These are phyloP conservation scores for Gentiana straminea DNA, from an alignment of 257 asterid species.

Conservation along the genomic window DNA sequence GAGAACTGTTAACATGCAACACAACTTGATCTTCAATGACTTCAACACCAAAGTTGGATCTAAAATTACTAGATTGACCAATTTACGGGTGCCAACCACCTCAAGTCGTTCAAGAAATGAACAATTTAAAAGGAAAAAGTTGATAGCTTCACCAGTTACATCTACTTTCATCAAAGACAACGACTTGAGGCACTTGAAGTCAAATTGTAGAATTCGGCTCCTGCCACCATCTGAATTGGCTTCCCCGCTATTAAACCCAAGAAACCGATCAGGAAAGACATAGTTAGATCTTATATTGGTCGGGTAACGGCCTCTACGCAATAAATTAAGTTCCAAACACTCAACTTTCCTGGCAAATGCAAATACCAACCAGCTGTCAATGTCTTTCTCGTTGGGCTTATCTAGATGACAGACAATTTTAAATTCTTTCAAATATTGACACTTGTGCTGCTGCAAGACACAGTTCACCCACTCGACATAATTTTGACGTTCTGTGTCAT, in stretches of 20 bases:
- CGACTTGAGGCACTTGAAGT: conserved; percentile 22
- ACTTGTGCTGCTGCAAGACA: background rate
- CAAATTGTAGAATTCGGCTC: background rate
- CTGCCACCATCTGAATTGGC: background rate
- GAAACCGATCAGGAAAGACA: too few species aligned
- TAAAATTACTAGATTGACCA: conserved; percentile 23
- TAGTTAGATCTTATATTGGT: background rate
- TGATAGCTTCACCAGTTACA: conserved; percentile 26
- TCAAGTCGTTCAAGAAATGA: conserved; percentile 21
- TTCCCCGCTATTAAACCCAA: too few species aligned
- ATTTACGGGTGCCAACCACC: conserved; percentile 26
- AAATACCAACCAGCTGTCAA: conserved; percentile 8
- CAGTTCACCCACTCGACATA: too few species aligned
- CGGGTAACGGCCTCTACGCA: too few species aligned
- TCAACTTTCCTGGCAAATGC: conserved; percentile 3
- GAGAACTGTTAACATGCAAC: background rate
- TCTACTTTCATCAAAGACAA: conserved; percentile 30
- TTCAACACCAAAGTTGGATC: conserved; percentile 26
- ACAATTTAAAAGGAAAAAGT: conserved; percentile 19
- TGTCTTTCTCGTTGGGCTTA: background rate
- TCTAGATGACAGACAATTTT: background rate
- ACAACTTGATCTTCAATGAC: conserved; percentile 25
- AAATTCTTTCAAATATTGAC: background rate
- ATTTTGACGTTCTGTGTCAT: too few species aligned
- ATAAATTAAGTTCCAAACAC: conserved; percentile 2